phyloP scores from a whole-genome alignment of 2,329 filamentous ascomycete species.

The Escovopsis weberi region DNA sequence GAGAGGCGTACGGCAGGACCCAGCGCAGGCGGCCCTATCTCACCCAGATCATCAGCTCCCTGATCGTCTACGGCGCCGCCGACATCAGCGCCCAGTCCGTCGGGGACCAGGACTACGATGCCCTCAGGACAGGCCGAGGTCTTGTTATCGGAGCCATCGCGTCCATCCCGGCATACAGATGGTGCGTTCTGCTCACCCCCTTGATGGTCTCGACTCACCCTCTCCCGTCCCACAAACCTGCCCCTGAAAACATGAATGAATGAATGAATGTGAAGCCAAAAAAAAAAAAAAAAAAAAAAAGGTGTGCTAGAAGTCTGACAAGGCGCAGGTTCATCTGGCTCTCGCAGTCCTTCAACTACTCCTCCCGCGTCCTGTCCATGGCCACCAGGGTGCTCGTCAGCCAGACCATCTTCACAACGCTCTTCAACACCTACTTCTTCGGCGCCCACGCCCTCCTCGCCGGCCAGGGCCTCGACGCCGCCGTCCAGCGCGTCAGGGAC shows the following conservation, averaged over 20 bases:
- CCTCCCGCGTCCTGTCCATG: conserved; percentile 56
- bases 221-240: too few species aligned
- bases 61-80: conserved; percentile 66
- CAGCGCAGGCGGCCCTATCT: conserved; percentile 59
- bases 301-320: background rate
- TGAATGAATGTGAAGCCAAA: too few species aligned
- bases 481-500: conserved; percentile 54
- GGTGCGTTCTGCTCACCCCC: conserved; percentile 36
- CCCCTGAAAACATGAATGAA: too few species aligned
- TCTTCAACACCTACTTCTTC: conserved; percentile 78
- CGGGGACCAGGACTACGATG: conserved; percentile 48
- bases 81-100: conserved; percentile 68
- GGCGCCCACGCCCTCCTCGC: conserved; percentile 61
- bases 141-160: conserved; percentile 58
- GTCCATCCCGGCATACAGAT: conserved; percentile 67
- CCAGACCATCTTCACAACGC: conserved; percentile 65
- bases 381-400: conserved; percentile 66
- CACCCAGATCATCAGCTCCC: conserved; percentile 63
- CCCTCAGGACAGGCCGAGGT: conserved; percentile 52
- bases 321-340: conserved; percentile 59
- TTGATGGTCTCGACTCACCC: background rate
- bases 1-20: conserved; percentile 49
- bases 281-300: too few species aligned
- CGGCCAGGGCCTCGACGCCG: conserved; percentile 49
- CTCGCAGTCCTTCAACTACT: conserved; percentile 69